Conservation (phyloP, 2,329 filamentous ascomycete genomes). For the Fusarium dimerum region DNA sequence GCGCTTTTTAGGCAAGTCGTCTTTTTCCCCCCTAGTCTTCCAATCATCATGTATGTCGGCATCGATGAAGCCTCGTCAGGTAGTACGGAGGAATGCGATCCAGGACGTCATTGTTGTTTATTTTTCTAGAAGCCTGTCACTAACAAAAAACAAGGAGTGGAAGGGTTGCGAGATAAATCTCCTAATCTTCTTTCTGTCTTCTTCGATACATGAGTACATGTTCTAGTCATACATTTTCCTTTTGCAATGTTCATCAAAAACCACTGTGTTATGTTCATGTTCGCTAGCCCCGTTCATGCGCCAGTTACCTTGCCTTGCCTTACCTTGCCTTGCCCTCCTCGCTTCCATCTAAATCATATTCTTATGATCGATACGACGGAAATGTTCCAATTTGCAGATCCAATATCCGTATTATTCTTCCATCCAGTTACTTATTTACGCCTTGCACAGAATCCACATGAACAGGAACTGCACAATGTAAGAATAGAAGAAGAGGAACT, state of each 20-base stretch:
- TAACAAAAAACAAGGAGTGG: neutral
- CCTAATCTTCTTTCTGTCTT: neutral
- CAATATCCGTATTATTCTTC: neutral
- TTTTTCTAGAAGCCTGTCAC: neutral
- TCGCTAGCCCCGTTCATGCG: neutral
- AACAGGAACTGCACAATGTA: conserved; percentile 93
- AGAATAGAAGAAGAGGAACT: conserved; percentile 92
- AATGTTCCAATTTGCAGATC: neutral
- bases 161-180: neutral
- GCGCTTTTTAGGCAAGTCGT: no score
- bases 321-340: neutral
- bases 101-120: no score
- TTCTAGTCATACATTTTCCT: neutral
- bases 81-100: no score
- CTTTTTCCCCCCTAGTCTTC: no score
- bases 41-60: no score
- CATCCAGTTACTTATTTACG: conserved; percentile 27
- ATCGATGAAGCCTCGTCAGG: no score
- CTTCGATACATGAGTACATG: neutral
- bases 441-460: conserved; percentile 74
- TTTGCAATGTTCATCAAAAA: neutral
- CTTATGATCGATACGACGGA: no score
- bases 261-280: neutral
- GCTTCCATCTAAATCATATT: no score
- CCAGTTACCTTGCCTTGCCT: neutral